Percentiles rank a stretch among this genome's conserved stretches.
These are phyloP conservation scores for Pulveroboletus ravenelii DNA, from an alignment of 768 basidiomycete species.

Conservation along the genomic window DNA sequence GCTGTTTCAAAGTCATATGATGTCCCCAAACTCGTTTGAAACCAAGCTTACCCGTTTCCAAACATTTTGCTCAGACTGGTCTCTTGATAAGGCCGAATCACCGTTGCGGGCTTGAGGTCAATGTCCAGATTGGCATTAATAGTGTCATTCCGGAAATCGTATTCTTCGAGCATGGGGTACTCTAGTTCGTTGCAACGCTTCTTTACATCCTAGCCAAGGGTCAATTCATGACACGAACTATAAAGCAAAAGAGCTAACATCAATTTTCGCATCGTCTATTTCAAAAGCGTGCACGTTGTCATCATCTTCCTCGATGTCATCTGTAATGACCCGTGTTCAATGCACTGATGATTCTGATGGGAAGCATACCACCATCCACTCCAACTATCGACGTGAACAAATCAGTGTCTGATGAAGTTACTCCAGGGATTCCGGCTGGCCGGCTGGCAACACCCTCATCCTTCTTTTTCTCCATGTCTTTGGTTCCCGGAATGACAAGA, in stretches of 20 bases:
- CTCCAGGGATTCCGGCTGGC: constrained; percentile 26
- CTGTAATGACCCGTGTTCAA: constrained; percentile 36
- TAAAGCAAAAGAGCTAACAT: constrained; percentile 46
- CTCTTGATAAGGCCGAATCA: constrained; percentile 97
- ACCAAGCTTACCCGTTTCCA: constrained; percentile 77
- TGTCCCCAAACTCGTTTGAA: background rate
- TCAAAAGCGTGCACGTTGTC: constrained; percentile 97
- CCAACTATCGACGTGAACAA: constrained; percentile 96
- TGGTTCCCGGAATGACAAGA: constrained; percentile 82
- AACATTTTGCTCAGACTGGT: constrained; percentile 99
- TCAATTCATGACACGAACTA: constrained; percentile 4
- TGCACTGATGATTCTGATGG: background rate
- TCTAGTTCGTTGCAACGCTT: constrained; percentile 95
- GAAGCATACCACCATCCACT: constrained; percentile 70
- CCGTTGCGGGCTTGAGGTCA: constrained; percentile 95
- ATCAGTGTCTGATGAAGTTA: constrained; percentile 54
- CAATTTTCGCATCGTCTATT: constrained; percentile 90
- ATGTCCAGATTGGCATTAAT: constrained; percentile 96
- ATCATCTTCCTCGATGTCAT: constrained; percentile 96
- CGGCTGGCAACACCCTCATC: constrained; percentile 45
- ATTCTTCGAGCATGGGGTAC: constrained; percentile 98
- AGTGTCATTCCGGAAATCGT: constrained; percentile 97
- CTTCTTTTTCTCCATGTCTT: constrained; percentile 67
- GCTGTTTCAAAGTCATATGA: constrained; percentile 37
- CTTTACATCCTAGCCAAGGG: constrained; percentile 72